These are phyloP conservation scores for Camillea tinctor DNA, from an alignment of 2,329 filamentous ascomycete species.

Conservation along the genomic window DNA sequence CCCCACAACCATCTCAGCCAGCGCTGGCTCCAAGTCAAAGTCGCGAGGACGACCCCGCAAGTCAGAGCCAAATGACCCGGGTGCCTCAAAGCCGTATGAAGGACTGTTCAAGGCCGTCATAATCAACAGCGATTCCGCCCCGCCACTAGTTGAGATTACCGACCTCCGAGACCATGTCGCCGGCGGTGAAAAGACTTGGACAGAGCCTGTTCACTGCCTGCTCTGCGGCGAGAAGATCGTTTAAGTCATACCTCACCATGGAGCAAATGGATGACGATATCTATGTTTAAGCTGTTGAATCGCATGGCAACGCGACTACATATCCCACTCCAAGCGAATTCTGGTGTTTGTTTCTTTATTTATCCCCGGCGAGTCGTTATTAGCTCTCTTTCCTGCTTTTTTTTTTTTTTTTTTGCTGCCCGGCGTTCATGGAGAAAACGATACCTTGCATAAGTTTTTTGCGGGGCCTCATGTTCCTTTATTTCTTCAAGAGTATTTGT, in stretches of 20 bases:
- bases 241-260: slow-evolving; percentile 25
- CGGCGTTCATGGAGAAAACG: slow-evolving; percentile 16
- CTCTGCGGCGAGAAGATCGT: slow-evolving; percentile 49
- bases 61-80: slow-evolving; percentile 35
- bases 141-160: slow-evolving; percentile 50
- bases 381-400: too few relatives aligned
- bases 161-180: slow-evolving; percentile 48
- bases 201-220: slow-evolving; percentile 50
- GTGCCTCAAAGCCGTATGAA: slow-evolving; percentile 45
- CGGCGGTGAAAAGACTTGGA: slow-evolving; percentile 53
- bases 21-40: slow-evolving; percentile 23
- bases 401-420: slow-evolving; percentile 4
- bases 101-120: slow-evolving; percentile 52
- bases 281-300: background rate
- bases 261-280: background rate
- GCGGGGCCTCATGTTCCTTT: slow-evolving; percentile 11
- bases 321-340: slow-evolving; percentile 3
- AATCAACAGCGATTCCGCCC: slow-evolving; percentile 46
- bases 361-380: background rate
- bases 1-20: slow-evolving; percentile 37
- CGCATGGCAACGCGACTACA: slow-evolving; percentile 9
- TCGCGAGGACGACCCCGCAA: slow-evolving; percentile 39
- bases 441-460: slow-evolving; percentile 19
- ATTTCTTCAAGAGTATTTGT: background rate
- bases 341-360: background rate